Evolutionary conservation across 352 stramenopile genomes (phyloP), one percentile per base, ranked within the genome.

Genomic region (Globisporangium nodosum): DNA sequence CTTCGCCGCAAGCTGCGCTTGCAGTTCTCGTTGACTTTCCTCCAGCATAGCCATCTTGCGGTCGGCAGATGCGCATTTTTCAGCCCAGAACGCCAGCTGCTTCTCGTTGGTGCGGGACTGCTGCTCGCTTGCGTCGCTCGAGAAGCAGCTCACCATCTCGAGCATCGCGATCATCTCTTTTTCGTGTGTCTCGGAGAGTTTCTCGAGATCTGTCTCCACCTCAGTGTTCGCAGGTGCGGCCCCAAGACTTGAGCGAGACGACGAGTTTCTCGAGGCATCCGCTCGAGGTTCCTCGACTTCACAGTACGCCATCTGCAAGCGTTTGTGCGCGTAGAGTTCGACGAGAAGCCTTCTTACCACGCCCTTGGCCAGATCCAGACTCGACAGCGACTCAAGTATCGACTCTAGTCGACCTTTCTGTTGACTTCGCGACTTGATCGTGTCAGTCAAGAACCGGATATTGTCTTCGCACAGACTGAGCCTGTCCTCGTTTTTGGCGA

Each of bases 391-490:
- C 51, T 85, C 70, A 18, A 90, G 52, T 43, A 78, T 63, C 30
- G 60, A 45, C 40, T 50, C 12, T 1, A 52, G 5, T 51, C 48
- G 31, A 15, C 31, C 59, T 11, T 57, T 43, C 30, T 49, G 52
- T 13, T 37, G 54, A 31, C n/a, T 57, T 43, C 46, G 53, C 48
- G 21, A 66, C 60, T 15, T 61, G 58, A 90, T 62, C 15, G 72
- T 69, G 20, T 76, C 71, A 16, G 58, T 71, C 37, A 91, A 67
- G 15, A 85, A 69, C 5, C 67, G 70, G 59, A 92, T 88, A 40
- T 61, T 76, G 21, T 88, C 73, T 55, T 92, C 78, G 47, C 74
- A 90, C 18, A 62, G 51, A 16, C 68, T 75, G 3, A 92, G 53
- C 42, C 77, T 62, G 53, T 83, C 56, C 39, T 85, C 71, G 37